Base-by-base conservation (phyloP, 2,329 filamentous ascomycete genomes). In the Phialophora verrucosa region DNA sequence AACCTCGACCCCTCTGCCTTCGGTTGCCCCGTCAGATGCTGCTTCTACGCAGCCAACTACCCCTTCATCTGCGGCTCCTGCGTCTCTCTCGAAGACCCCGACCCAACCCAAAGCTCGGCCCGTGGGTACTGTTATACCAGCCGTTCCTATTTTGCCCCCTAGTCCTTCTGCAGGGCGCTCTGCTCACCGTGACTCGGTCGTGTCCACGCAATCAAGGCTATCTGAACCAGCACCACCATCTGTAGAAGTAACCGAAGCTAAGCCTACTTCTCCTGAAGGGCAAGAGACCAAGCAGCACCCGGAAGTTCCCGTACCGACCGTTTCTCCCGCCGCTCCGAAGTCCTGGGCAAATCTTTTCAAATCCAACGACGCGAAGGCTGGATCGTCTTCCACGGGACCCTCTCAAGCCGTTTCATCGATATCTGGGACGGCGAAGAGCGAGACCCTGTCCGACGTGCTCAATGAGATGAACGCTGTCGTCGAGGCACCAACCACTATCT, bases 361-460 rank as follows among this genome's bases (percentile, higher is more conserved):
- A 61, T 79, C 83, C 10, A 84, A 85, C 71, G 77, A 81, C 17
- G 69, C 76, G 29, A 70, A 73, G 50, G 69, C 63, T 23, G 65
- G 74, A n/a, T 72, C 78, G 14, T 72, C 75, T 20, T 71, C 75
- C 8, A 67, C 73, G 53, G 67, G 73, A 54, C 64, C 74, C 20
- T 68, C 66, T 29, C 59, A 51, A 17, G 58, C 58, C 6, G 32
- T 59, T 14, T 56, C 73, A 4, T 69, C 47, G n/a, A 70, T 76
- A 12, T 82, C 81, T 59, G 81, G 80, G 11, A 72, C 83, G 29
- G 72, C 76, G 11, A 77, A 81, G 14, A 82, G 77, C 66, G 85
- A 83, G 76, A 89, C 91, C 20, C 82, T 96, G 59, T 89, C 88
- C 3, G 91, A 97, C 72, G 91, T 91, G 42, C 83, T 99, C 60